Conservation (phyloP, 257 asterid species). For the Nicotiana paniculata region DNA sequence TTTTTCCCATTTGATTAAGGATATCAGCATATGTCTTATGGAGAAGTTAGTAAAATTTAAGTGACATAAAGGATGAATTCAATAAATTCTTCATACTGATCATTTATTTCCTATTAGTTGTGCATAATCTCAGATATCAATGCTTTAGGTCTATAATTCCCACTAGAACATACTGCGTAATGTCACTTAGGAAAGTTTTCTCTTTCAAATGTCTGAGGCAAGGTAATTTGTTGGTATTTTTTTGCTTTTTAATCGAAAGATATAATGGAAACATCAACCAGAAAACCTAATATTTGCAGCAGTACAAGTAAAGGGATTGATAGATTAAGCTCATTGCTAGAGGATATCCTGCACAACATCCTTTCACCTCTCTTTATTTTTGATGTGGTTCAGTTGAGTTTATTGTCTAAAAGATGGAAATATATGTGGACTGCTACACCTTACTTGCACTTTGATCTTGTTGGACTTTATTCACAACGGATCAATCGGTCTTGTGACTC, state of each 20-base stretch:
- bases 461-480: neutral
- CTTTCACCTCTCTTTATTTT: neutral
- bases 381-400: neutral
- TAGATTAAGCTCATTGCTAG: neutral
- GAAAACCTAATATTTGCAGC: neutral
- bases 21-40: no score
- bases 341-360: neutral
- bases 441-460: neutral
- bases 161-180: no score
- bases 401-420: slow-evolving; percentile 1
- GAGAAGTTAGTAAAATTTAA: no score
- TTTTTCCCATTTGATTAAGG: no score
- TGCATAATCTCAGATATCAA: no score
- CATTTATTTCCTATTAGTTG: no score
- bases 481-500: neutral
- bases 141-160: no score
- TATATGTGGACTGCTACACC: neutral
- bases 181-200: no score
- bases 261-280: neutral
- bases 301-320: neutral
- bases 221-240: neutral
- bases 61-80: no score
- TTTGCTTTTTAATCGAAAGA: neutral
- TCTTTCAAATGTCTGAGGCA: neutral
- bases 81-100: no score